Percentiles rank a stretch among this genome's conserved stretches.
phyloP scores from a whole-genome alignment of 495 filamentous ascomycete genomes.

The Penicillium lividum region DNA sequence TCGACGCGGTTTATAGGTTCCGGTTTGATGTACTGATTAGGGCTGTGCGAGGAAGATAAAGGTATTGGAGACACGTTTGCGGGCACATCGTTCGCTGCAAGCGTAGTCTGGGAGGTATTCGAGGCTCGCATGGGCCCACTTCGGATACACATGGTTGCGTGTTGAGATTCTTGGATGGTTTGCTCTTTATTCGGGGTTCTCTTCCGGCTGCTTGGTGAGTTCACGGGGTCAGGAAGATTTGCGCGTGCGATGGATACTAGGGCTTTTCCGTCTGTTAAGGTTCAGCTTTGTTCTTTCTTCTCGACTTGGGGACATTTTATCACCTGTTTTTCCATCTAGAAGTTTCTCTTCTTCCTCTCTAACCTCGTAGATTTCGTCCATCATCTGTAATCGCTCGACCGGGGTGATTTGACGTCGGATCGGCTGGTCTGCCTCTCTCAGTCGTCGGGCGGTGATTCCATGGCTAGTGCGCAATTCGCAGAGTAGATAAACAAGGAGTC shows the following conservation, averaged over 20 bases:
- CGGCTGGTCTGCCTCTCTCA: conserved; percentile 44
- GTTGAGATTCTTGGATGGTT: conserved; percentile 1
- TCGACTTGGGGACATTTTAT: too few species aligned
- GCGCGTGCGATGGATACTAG: conserved; percentile 35
- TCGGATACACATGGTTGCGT: conserved; percentile 9
- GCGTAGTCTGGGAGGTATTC: conserved; percentile 7
- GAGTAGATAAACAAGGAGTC: conserved; percentile 61
- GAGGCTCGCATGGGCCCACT: conserved; percentile 1
- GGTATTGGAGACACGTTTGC: conserved; percentile 8
- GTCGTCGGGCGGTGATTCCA: conserved; percentile 35
- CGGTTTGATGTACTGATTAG: conserved; percentile 17
- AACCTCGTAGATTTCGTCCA: conserved; percentile 68
- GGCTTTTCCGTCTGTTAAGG: conserved; percentile 20
- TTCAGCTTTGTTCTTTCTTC: not conserved
- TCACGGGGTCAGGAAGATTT: conserved; percentile 33
- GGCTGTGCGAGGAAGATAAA: conserved; percentile 3
- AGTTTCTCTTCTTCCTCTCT: conserved; percentile 62
- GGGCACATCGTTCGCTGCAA: conserved; percentile 1
- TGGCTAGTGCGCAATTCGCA: conserved; percentile 42
- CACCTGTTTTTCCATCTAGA: conserved; percentile 58
- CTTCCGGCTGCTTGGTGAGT: conserved; percentile 20
- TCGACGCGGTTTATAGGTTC: conserved; percentile 8
- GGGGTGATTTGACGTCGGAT: conserved; percentile 45
- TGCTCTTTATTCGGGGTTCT: conserved; percentile 11
- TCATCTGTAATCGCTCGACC: conserved; percentile 36